Percentiles rank a stretch among this genome's conserved stretches.
Conservation (phyloP, 1,284 basidiomycete species). For the Pseudozyma sp. region DNA sequence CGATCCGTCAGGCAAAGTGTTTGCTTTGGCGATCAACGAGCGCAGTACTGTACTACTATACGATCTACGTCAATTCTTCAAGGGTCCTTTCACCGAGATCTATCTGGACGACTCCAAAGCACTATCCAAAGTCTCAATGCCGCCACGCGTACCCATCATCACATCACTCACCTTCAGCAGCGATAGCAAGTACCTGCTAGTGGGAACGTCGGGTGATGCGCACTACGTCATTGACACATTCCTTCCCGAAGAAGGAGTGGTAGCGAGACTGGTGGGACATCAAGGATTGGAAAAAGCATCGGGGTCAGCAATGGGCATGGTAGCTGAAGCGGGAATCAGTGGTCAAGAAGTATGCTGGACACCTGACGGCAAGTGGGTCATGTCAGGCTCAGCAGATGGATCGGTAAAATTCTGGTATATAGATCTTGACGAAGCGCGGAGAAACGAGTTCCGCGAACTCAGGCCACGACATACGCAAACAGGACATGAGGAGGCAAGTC, state of each 20-base stretch:
- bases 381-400: constrained; percentile 48
- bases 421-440: constrained; percentile 36
- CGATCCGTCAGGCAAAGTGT: constrained; percentile 88
- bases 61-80: constrained; percentile 88
- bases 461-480: constrained; percentile 35
- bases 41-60: constrained; percentile 72
- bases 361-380: constrained; percentile 62
- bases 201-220: constrained; percentile 89
- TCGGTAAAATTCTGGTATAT: constrained; percentile 52
- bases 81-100: constrained; percentile 84
- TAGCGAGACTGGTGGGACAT: constrained; percentile 56
- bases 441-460: constrained; percentile 32
- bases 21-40: constrained; percentile 87
- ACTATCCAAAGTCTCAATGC: constrained; percentile 60
- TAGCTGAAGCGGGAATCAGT: constrained; percentile 63
- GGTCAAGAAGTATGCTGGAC: constrained; percentile 64
- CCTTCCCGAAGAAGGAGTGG: constrained; percentile 25
- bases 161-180: constrained; percentile 92
- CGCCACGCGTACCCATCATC: constrained; percentile 87
- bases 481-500: constrained; percentile 55
- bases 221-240: constrained; percentile 79
- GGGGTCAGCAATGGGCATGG: constrained; percentile 51
- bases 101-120: constrained; percentile 74
- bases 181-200: constrained; percentile 83
- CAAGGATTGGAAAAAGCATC: constrained; percentile 56